Conservation (phyloP, 1,284 basidiomycete genomes). For the Marasmius fiardii region DNA sequence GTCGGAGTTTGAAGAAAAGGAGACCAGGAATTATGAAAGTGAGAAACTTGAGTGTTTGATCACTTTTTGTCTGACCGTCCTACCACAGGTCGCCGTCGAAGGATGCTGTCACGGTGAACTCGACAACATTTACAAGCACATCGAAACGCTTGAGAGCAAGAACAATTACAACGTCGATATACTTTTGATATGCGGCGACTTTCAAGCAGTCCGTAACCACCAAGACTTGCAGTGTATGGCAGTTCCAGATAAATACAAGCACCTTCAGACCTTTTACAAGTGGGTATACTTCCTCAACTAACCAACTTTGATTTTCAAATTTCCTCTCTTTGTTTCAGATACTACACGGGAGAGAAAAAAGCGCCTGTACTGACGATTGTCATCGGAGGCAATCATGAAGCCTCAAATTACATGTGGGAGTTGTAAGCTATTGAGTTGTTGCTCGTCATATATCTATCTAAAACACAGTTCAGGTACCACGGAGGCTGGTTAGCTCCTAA, state of each 20-base stretch:
- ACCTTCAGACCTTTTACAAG: slow-evolving; percentile 84
- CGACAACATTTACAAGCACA: slow-evolving; percentile 82
- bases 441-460: background rate
- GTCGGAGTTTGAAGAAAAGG: background rate
- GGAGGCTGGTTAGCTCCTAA: slow-evolving; percentile 97
- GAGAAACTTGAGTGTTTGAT: background rate
- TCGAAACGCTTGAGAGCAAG: slow-evolving; percentile 58
- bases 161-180: slow-evolving; percentile 76
- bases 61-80: background rate
- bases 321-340: slow-evolving; percentile 39
- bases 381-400: slow-evolving; percentile 98
- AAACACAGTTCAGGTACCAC: slow-evolving; percentile 61
- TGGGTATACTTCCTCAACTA: slow-evolving; percentile 36
- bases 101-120: slow-evolving; percentile 95
- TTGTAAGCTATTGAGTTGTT: slow-evolving; percentile 51
- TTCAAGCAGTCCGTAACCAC: slow-evolving; percentile 88
- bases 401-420: slow-evolving; percentile 97
- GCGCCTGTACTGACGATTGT: slow-evolving; percentile 92
- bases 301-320: background rate
- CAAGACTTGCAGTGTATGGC: slow-evolving; percentile 89
- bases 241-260: slow-evolving; percentile 87
- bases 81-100: slow-evolving; percentile 78
- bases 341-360: slow-evolving; percentile 79
- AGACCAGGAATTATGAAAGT: background rate
- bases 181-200: slow-evolving; percentile 93